Conservation (phyloP, 108 stramenopile genomes). For the Cyclotella choctawhatcheeana region DNA sequence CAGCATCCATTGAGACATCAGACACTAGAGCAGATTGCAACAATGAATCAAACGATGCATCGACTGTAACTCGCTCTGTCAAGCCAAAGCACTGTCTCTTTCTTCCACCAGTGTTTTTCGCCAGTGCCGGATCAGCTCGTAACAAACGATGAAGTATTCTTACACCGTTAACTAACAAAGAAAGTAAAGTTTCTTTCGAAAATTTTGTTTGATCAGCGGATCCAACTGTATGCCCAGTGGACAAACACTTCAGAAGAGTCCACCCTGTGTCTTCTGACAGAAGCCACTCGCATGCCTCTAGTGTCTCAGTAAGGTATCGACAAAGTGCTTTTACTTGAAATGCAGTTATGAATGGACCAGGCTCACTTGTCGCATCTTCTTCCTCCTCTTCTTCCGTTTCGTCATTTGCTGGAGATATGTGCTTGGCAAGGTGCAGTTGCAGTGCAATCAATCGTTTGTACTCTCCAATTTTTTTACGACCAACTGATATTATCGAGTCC, state of each 20-base stretch:
- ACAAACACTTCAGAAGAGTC: constrained; percentile 14
- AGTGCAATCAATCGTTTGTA: constrained; percentile 36
- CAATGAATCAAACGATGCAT: constrained; percentile 13
- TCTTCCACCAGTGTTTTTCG: not conserved
- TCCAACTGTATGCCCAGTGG: not conserved
- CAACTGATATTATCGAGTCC: not conserved
- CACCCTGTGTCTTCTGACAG: constrained; percentile 19
- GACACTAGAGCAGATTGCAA: constrained; percentile 19
- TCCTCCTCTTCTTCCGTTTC: constrained; percentile 35
- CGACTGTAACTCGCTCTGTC: not conserved
- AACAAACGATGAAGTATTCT: constrained; percentile 30
- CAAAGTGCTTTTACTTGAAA: constrained; percentile 31
- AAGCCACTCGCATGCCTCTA: constrained; percentile 45
- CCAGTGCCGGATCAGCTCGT: constrained; percentile 7
- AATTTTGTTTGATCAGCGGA: not conserved
- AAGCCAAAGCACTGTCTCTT: not conserved
- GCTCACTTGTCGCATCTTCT: constrained; percentile 19
- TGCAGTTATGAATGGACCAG: constrained; percentile 38
- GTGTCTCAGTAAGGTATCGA: constrained; percentile 29
- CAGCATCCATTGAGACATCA: constrained; percentile 19
- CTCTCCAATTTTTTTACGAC: constrained; percentile 11
- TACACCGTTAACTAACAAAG: constrained; percentile 37
- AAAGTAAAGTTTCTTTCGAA: constrained; percentile 31
- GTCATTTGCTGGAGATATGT: constrained; percentile 51
- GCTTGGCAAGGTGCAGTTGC: constrained; percentile 65